Evolutionary conservation across 2,329 filamentous ascomycete genomes (phyloP).

Genomic region (Pestalotiopsis sp.): DNA sequence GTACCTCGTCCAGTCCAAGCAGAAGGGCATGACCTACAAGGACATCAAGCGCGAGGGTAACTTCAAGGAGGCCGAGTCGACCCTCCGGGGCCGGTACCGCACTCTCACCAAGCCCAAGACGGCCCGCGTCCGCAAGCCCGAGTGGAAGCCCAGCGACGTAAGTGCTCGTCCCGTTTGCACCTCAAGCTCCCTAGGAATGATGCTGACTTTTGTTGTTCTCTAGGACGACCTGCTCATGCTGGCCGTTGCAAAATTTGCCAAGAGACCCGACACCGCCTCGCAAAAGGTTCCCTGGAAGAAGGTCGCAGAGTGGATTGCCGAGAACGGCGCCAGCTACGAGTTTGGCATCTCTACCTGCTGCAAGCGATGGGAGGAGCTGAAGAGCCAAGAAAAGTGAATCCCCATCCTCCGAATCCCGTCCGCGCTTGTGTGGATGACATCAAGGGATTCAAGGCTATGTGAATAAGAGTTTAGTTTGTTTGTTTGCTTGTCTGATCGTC

Average conservation of each 20-base stretch:
- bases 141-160: constrained; percentile 67
- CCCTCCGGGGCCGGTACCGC: constrained; percentile 69
- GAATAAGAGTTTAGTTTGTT: not conserved
- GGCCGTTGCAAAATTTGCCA: constrained; percentile 42
- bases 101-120: constrained; percentile 66
- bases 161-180: constrained; percentile 35
- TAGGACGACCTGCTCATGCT: constrained; percentile 48
- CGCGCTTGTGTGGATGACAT: no score
- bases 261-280: constrained; percentile 29
- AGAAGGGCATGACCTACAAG: constrained; percentile 63
- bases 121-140: constrained; percentile 65
- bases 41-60: constrained; percentile 60
- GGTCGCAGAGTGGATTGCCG: constrained; percentile 55
- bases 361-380: constrained; percentile 57
- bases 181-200: not conserved
- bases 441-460: not conserved
- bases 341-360: constrained; percentile 63
- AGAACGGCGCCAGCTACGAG: constrained; percentile 56
- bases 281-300: constrained; percentile 58
- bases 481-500: no score
- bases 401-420: not conserved
- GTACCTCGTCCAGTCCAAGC: constrained; percentile 57
- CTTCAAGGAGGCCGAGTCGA: constrained; percentile 70
- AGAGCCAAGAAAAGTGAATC: constrained; percentile 23
- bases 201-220: not conserved